A percentile compares a stretch with the other conserved stretches of the same genome.
Conservation (phyloP, 768 basidiomycete genomes). For the Tulasnella sp. region DNA sequence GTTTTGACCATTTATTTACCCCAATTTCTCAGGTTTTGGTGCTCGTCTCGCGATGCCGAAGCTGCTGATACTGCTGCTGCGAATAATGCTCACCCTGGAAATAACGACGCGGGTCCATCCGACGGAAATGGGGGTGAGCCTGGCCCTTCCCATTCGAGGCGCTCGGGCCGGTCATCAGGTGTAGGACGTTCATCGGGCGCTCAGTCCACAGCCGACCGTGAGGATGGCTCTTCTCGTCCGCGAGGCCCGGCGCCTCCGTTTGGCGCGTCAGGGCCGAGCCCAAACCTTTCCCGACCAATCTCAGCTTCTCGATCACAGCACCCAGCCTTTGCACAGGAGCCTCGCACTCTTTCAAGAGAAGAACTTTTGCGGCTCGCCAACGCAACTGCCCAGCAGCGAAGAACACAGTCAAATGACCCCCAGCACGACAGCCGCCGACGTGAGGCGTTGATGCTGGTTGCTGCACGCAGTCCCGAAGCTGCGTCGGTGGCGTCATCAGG, state of each 20-base stretch:
- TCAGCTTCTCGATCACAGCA: neutral
- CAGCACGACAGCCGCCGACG: neutral
- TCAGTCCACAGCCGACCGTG: neutral
- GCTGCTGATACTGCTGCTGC: constrained; percentile 27
- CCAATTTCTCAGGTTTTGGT: constrained; percentile 19
- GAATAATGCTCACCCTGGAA: neutral
- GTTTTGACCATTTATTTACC: neutral
- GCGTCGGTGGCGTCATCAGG: neutral
- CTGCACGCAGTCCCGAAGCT: neutral
- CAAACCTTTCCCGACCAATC: neutral
- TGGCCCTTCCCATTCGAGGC: neutral
- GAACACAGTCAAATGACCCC: neutral
- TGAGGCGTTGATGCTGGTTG: neutral
- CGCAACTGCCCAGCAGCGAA: neutral
- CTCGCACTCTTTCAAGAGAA: neutral
- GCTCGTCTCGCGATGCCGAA: constrained; percentile 32
- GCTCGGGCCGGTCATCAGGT: neutral
- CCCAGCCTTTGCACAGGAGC: neutral
- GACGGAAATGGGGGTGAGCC: neutral
- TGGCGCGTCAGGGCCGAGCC: neutral
- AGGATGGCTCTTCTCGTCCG: neutral
- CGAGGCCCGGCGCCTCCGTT: neutral
- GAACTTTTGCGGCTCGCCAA: neutral
- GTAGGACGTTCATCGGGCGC: neutral
- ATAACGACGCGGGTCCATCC: neutral